Conservation (phyloP, 129 eudicot genomes). For the Pulicaria dysenterica region DNA sequence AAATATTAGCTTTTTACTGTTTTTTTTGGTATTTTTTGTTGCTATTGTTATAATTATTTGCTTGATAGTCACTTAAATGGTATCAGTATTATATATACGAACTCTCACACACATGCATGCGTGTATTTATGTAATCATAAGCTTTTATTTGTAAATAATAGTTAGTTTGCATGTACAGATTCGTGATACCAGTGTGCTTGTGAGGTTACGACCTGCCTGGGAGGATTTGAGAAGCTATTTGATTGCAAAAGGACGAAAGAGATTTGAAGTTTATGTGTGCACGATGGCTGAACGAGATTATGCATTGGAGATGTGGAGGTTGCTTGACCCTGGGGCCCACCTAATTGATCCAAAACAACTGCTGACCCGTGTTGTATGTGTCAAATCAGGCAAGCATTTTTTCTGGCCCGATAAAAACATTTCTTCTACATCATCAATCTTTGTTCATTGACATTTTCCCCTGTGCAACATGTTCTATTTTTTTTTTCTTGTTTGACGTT, state of each 20-base stretch:
- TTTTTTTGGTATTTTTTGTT: constrained; percentile 12
- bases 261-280: constrained; percentile 94
- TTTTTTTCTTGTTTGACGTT: not conserved
- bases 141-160: constrained; percentile 3
- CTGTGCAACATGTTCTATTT: not conserved
- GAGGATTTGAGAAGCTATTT: constrained; percentile 88
- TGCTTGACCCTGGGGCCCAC: constrained; percentile 84
- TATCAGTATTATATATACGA: not conserved
- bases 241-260: constrained; percentile 86
- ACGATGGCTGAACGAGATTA: constrained; percentile 99
- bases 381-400: constrained; percentile 67
- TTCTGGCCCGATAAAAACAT: not conserved
- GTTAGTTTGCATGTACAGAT: constrained; percentile 52
- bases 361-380: constrained; percentile 83
- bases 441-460: not conserved
- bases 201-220: constrained; percentile 96
- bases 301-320: constrained; percentile 98
- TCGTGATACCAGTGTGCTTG: constrained; percentile 98
- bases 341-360: constrained; percentile 71
- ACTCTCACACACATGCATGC: too few species aligned
- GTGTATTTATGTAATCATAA: not conserved
- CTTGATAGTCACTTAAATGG: not conserved
- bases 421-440: not conserved
- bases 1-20: not conserved
- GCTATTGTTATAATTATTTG: not conserved